Conservation (phyloP, 169 alveolate species). For the Plasmodium falciparum region DNA sequence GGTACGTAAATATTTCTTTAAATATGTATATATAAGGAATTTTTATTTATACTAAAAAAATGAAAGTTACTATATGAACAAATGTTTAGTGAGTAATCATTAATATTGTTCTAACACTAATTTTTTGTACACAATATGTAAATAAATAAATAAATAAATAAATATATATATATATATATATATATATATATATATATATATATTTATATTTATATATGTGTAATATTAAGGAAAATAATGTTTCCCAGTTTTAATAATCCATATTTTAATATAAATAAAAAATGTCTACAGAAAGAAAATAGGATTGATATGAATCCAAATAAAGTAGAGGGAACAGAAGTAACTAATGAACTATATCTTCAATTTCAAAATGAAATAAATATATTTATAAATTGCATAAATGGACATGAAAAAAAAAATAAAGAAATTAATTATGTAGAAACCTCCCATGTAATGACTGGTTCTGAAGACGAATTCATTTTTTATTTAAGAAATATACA, state of each 20-base stretch:
- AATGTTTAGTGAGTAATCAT: no score
- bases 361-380: slow-evolving; percentile 13
- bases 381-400: slow-evolving; percentile 17
- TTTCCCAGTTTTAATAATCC: background rate
- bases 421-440: background rate
- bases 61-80: no score
- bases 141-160: background rate
- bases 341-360: slow-evolving; percentile 1
- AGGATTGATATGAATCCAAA: background rate
- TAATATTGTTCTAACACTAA: no score
- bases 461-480: no score
- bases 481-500: background rate
- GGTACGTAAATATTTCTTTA: background rate
- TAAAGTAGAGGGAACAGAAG: slow-evolving; percentile 11
- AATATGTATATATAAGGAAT: background rate
- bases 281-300: background rate
- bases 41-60: background rate
- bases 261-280: no score
- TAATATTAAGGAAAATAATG: background rate
- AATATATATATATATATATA: background rate
- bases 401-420: background rate
- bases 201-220: background rate
- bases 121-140: background rate
- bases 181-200: background rate
- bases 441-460: background rate